Percentiles rank a stretch among this genome's conserved stretches.
These are phyloP conservation scores for Cyclotella sp. DNA, from an alignment of 108 stramenopile species.

Conservation along the genomic window DNA sequence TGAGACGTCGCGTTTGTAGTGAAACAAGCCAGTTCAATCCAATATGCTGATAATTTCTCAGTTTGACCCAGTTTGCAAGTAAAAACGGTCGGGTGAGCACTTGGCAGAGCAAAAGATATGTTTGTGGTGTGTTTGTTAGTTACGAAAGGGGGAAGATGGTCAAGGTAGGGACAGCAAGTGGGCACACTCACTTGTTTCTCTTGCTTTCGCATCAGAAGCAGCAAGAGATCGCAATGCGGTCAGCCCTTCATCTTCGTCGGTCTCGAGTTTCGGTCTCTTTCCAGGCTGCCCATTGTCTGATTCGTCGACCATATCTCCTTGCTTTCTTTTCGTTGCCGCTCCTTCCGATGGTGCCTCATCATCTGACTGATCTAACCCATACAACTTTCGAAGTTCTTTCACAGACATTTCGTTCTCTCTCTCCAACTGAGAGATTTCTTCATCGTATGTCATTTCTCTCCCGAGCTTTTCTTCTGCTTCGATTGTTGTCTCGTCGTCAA, in stretches of 20 bases:
- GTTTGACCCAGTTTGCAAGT: conserved; percentile 80
- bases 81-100: conserved; percentile 80
- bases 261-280: conserved; percentile 35
- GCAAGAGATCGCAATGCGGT: conserved; percentile 52
- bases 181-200: conserved; percentile 28
- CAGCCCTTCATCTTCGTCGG: conserved; percentile 31
- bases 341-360: conserved; percentile 11
- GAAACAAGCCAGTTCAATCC: conserved; percentile 98
- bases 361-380: conserved; percentile 38
- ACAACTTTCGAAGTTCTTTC: conserved; percentile 73
- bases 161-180: neutral
- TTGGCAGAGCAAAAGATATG: neutral
- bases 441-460: conserved; percentile 72
- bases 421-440: conserved; percentile 69
- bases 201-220: conserved; percentile 63
- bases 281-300: conserved; percentile 12
- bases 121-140: neutral
- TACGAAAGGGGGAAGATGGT: neutral
- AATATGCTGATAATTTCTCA: conserved; percentile 95
- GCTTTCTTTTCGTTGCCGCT: conserved; percentile 34
- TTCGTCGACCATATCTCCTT: conserved; percentile 11
- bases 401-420: conserved; percentile 79
- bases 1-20: conserved; percentile 91
- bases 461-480: conserved; percentile 76
- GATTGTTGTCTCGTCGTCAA: conserved; percentile 83